These are phyloP conservation scores for Penstemon newberryi DNA, from an alignment of 257 asterid genomes.

Conservation along the genomic window DNA sequence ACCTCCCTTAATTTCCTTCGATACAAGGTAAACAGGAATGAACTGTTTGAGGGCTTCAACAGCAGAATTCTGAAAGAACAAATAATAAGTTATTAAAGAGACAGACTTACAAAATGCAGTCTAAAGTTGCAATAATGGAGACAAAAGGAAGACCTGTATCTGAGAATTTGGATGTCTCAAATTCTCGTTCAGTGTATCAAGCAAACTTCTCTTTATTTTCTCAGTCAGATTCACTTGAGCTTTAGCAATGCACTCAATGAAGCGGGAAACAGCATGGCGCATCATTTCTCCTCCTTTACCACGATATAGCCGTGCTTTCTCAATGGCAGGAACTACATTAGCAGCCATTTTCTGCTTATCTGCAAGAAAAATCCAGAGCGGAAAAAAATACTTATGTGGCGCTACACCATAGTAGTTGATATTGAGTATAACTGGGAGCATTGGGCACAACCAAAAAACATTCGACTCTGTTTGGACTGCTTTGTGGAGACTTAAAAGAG, in stretches of 20 bases:
- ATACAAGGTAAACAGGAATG: slow-evolving; percentile 53
- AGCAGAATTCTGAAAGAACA: slow-evolving; percentile 63
- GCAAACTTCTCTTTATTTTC: slow-evolving; percentile 65
- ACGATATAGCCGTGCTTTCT: slow-evolving; percentile 95
- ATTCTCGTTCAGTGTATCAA: slow-evolving; percentile 84
- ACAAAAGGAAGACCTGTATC: slow-evolving; percentile 68
- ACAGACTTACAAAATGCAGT: slow-evolving; percentile 11
- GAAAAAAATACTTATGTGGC: slow-evolving; percentile 18
- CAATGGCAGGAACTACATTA: slow-evolving; percentile 89
- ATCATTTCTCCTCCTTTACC: slow-evolving; percentile 99
- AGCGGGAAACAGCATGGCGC: slow-evolving; percentile 96
- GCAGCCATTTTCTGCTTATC: slow-evolving; percentile 75
- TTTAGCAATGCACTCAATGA: slow-evolving; percentile 74
- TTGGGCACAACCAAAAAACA: not conserved
- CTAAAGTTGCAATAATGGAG: slow-evolving; percentile 13
- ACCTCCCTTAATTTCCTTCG: slow-evolving; percentile 47
- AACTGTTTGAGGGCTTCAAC: slow-evolving; percentile 74
- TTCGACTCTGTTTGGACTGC: not conserved
- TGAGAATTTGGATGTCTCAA: slow-evolving; percentile 88
- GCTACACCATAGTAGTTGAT: slow-evolving; percentile 5
- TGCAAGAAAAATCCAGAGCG: slow-evolving; percentile 35
- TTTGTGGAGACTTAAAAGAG: no score
- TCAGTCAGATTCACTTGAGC: slow-evolving; percentile 62
- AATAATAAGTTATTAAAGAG: slow-evolving; percentile 29
- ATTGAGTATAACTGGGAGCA: not conserved